These are phyloP conservation scores for California macrophylla DNA, from an alignment of 441 rosid genomes.

Conservation along the genomic window DNA sequence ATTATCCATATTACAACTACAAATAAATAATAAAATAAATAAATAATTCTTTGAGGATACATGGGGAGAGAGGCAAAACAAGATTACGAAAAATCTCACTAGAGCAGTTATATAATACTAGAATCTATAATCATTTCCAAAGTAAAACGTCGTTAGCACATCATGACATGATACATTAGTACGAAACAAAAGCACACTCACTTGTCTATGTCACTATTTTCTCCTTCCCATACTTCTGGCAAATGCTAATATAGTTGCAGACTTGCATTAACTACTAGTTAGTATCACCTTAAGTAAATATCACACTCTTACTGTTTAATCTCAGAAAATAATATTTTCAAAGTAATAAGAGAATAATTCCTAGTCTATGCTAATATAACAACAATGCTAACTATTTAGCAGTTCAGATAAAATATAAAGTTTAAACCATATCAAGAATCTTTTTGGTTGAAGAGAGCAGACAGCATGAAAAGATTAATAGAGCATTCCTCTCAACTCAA, in stretches of 20 bases:
- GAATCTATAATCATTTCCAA: neutral
- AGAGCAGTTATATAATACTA: neutral
- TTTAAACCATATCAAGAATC: neutral
- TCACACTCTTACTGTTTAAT: neutral
- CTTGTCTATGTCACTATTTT: neutral
- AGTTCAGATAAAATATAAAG: neutral
- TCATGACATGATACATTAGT: neutral
- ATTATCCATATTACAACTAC: neutral
- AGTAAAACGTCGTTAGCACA: neutral
- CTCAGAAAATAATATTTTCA: neutral
- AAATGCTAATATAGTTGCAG: neutral
- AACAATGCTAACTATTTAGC: slow-evolving; percentile 4
- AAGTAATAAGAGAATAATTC: neutral
- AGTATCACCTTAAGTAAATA: neutral
- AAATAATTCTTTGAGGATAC: neutral
- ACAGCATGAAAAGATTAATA: neutral
- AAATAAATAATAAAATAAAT: neutral
- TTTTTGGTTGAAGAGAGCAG: neutral
- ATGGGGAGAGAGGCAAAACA: neutral
- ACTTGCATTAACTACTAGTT: slow-evolving; percentile 12
- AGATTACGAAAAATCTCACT: neutral
- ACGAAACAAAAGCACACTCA: neutral
- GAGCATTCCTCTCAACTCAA: slow-evolving; percentile 5
- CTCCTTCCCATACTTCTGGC: slow-evolving; percentile 3
- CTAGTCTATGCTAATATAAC: neutral